Evolutionary conservation across 139 green algal species (phyloP), one percentile per base, ranked within the genome.

Genomic region (Tetraselmis chui): DNA sequence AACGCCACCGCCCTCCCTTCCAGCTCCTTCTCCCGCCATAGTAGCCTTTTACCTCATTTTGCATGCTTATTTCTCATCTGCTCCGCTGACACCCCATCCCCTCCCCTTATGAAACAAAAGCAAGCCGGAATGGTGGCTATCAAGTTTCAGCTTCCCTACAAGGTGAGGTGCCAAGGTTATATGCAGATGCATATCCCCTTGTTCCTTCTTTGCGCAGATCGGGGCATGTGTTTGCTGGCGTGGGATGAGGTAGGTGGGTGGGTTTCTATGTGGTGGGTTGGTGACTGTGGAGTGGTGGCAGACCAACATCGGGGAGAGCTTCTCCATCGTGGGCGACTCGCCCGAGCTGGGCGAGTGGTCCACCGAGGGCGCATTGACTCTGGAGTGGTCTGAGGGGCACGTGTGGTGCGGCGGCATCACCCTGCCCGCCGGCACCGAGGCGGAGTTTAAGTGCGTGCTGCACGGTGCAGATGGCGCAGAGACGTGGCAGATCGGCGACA

Each of bases 291-390:
- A n/a, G n/a, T n/a, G n/a, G 11, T 67, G 45, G 5, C 45, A 67
- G 45, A 67, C 45, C 45, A 18, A 67, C 45, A 67, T 67, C 18
- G 45, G 45, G 11, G 45, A 67, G 45, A 67, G 45, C 45, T 67
- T 77, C 74, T 31, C 25, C 23, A 29, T 77, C 74, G 74, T 77
- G 2, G 74, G 74, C 74, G 18, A 77, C 74, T 25, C 28, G 26
- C 74, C 74, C 26, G 74, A 77, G 74, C 74, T 77, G 2, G 74
- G 74, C 74, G 74, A 29, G 74, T 77, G 74, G 74, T 28, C 25
- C 26, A 28, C 25, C 2, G 74, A 77, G 74, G 74, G 26, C 18
- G 74, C 26, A 2, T 25, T 77, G 74, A 22, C 74, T 2, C 25
- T 77, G 74, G 74, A 77, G 74, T 77, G 74, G 74, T 2, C 74